These are phyloP conservation scores for Metschnikowia continentalis DNA, from an alignment of 805 yeast genomes.

Conservation along the genomic window DNA sequence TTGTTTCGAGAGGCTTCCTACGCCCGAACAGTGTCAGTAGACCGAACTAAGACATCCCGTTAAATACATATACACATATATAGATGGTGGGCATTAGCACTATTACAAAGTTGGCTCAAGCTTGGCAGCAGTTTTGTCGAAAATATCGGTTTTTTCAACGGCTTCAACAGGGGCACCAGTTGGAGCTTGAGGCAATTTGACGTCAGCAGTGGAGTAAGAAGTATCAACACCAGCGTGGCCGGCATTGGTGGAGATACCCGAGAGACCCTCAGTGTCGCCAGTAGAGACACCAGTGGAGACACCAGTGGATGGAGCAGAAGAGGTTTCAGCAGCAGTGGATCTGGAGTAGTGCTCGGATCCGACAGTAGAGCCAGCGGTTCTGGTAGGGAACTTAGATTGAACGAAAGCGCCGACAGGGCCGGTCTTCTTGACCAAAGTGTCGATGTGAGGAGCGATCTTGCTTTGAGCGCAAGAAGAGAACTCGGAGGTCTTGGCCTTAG, in stretches of 20 bases:
- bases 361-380: constrained; percentile 72
- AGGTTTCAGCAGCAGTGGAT: constrained; percentile 2
- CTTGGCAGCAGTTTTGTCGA: constrained; percentile 8
- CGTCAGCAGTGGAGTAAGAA: constrained; percentile 3
- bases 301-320: constrained; percentile 27
- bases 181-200: constrained; percentile 39
- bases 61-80: background rate
- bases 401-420: constrained; percentile 65
- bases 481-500: constrained; percentile 49
- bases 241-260: background rate
- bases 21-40: constrained; percentile 38
- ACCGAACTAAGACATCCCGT: constrained; percentile 1
- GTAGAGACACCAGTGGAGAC: constrained; percentile 27
- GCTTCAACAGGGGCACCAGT: constrained; percentile 13
- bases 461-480: constrained; percentile 33
- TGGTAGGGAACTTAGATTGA: constrained; percentile 52
- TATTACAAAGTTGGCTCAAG: constrained; percentile 9
- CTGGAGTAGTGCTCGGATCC: constrained; percentile 27
- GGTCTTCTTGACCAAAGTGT: constrained; percentile 52
- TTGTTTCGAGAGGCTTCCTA: constrained; percentile 72
- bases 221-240: constrained; percentile 3
- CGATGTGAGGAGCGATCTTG: constrained; percentile 53
- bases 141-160: constrained; percentile 3
- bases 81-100: background rate
- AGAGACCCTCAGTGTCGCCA: background rate